Conservation (phyloP, 352 stramenopile genomes). For the Pythium phragmiticola region DNA sequence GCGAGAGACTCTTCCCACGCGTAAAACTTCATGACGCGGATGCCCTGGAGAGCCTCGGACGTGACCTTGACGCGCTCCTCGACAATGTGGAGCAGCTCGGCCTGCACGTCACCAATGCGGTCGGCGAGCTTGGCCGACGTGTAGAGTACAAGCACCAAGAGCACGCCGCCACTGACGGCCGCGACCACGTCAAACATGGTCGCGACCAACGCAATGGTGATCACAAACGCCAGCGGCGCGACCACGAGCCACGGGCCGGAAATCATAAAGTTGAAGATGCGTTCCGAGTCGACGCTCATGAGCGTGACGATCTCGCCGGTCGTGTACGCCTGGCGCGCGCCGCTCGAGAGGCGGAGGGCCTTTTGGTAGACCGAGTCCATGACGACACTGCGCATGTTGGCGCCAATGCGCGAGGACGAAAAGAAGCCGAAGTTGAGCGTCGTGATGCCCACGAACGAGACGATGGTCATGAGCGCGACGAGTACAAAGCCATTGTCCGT, state of each 20-base stretch:
- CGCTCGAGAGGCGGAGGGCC: constrained; percentile 32
- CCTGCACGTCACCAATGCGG: constrained; percentile 27
- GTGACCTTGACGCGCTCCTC: constrained; percentile 90
- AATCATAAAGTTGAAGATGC: constrained; percentile 39
- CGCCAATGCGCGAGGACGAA: constrained; percentile 29
- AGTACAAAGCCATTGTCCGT: constrained; percentile 33
- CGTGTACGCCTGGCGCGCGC: constrained; percentile 32
- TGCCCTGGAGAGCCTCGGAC: constrained; percentile 89
- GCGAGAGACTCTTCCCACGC: constrained; percentile 67
- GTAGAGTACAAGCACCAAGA: constrained; percentile 25
- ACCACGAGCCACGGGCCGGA: constrained; percentile 32
- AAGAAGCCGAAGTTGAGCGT: constrained; percentile 37
- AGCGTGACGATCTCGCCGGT: constrained; percentile 44
- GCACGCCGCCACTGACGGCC: constrained; percentile 21
- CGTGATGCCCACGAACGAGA: constrained; percentile 36
- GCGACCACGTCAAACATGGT: constrained; percentile 27
- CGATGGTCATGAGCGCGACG: constrained; percentile 32
- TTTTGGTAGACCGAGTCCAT: constrained; percentile 48
- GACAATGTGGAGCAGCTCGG: constrained; percentile 28
- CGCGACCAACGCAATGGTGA: constrained; percentile 35
- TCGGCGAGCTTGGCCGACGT: constrained; percentile 22
- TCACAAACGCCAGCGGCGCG: constrained; percentile 31
- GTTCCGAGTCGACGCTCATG: constrained; percentile 39
- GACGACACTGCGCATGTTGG: constrained; percentile 37
- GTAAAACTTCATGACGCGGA: constrained; percentile 91